A percentile compares a stretch with the other conserved stretches of the same genome.
These are phyloP conservation scores for Verticillium zaregamsianum DNA, from an alignment of 2,329 filamentous ascomycete genomes.

Conservation along the genomic window DNA sequence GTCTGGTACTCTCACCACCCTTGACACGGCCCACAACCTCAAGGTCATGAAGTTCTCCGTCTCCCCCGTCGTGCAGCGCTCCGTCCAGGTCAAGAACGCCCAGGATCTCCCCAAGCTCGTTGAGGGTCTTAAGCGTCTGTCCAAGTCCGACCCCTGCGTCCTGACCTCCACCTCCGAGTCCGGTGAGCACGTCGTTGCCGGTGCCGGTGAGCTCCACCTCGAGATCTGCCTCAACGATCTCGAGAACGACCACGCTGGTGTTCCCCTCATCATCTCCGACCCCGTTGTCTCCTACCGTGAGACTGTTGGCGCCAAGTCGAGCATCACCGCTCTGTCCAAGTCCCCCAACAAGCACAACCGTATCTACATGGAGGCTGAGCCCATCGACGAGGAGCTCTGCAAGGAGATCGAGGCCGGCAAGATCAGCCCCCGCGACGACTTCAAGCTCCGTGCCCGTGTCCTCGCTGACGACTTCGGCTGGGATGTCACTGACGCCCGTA, in stretches of 20 bases:
- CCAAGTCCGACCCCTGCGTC: conserved; percentile 99
- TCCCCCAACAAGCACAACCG: conserved; percentile 99
- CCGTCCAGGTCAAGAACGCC: conserved; percentile 99
- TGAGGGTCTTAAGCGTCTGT: conserved; percentile 99
- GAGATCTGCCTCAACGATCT: conserved; percentile 99
- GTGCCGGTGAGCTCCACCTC: conserved; percentile 98
- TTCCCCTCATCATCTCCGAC: conserved; percentile 96
- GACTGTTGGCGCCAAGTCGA: conserved; percentile 79
- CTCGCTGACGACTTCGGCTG: conserved; percentile 96
- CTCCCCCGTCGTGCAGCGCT: conserved; percentile 96
- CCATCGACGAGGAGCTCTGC: conserved; percentile 86
- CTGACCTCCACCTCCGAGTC: conserved; percentile 84
- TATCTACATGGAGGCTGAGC: conserved; percentile 92
- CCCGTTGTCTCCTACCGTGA: conserved; percentile 99
- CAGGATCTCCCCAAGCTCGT: conserved; percentile 99
- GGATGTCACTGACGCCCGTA: conserved; percentile 99
- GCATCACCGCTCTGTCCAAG: conserved; percentile 97
- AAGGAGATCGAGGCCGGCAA: conserved; percentile 88
- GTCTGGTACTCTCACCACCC: conserved; percentile 98
- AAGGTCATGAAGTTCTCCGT: conserved; percentile 99
- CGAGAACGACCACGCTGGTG: conserved; percentile 97
- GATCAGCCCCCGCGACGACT: conserved; percentile 93
- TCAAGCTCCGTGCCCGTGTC: conserved; percentile 96
- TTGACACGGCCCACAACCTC: conserved; percentile 97
- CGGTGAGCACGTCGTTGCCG: conserved; percentile 98